Percentiles rank a stretch among this genome's conserved stretches.
These are phyloP conservation scores for Penicillium desertorum DNA, from an alignment of 495 filamentous ascomycete species.

Conservation along the genomic window DNA sequence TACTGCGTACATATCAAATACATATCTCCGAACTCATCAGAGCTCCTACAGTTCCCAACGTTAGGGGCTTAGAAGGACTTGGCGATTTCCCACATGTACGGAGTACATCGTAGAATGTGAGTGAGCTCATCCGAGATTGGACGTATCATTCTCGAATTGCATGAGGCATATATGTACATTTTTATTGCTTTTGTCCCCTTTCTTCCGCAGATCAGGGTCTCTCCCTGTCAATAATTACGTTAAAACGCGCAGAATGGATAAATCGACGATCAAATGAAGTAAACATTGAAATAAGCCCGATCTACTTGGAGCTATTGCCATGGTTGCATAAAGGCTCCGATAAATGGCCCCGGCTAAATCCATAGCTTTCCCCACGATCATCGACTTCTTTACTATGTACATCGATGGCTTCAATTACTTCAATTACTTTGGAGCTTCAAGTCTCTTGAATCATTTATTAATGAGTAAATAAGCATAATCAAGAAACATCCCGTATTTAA, in stretches of 20 bases:
- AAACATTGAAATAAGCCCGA: constrained; percentile 4
- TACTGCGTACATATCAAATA: constrained; percentile 2
- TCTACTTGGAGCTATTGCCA: constrained; percentile 3
- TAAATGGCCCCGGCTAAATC: constrained; percentile 1
- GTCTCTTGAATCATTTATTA: neutral
- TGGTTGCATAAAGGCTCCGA: constrained; percentile 1
- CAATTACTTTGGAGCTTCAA: neutral
- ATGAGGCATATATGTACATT: constrained; percentile 11
- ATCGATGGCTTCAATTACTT: neutral
- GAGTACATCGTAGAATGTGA: constrained; percentile 3
- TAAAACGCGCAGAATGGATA: neutral
- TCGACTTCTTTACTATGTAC: neutral
- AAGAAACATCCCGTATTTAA: neutral
- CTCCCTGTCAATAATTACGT: neutral
- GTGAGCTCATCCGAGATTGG: neutral
- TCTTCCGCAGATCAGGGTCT: neutral
- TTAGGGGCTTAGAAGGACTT: constrained; percentile 12
- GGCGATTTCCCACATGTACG: neutral
- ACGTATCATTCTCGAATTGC: neutral
- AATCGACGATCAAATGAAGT: neutral
- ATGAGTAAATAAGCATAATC: neutral
- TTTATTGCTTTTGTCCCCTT: constrained; percentile 1
- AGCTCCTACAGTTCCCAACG: constrained; percentile 12
- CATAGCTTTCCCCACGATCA: constrained; percentile 13
- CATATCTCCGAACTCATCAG: constrained; percentile 1